Evolutionary conservation across 164 flowering plant species (phyloP).

Genomic region (Chimonanthus salicifolius): DNA sequence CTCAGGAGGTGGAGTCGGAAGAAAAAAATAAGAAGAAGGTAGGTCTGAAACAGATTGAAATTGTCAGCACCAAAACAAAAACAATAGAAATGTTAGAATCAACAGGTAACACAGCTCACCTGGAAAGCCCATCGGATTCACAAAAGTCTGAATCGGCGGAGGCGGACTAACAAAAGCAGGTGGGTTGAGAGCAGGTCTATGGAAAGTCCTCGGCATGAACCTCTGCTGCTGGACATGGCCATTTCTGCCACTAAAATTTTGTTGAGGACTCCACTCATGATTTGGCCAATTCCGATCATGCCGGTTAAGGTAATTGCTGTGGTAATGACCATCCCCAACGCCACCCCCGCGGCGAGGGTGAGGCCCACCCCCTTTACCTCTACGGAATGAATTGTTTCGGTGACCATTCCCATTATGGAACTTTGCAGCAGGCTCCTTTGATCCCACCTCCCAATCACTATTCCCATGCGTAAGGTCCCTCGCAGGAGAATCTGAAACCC

Average conservation of each 20-base stretch:
- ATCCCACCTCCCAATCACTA: slow-evolving; percentile 35
- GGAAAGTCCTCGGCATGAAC: slow-evolving; percentile 26
- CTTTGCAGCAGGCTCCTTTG: slow-evolving; percentile 15
- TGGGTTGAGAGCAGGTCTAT: slow-evolving; percentile 18
- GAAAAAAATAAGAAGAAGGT: slow-evolving; percentile 24
- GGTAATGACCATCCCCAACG: slow-evolving; percentile 9
- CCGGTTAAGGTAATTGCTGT: slow-evolving; percentile 47
- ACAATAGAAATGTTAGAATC: neutral
- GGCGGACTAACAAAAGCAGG: slow-evolving; percentile 31
- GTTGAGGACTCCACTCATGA: slow-evolving; percentile 37
- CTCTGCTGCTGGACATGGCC: slow-evolving; percentile 35
- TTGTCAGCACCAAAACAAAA: neutral
- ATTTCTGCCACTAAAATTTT: slow-evolving; percentile 43
- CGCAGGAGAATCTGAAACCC: slow-evolving; percentile 28
- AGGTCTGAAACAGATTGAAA: slow-evolving; percentile 22
- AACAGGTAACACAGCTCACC: slow-evolving; percentile 29
- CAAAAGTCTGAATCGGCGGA: slow-evolving; percentile 27
- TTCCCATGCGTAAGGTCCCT: slow-evolving; percentile 20
- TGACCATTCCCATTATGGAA: slow-evolving; percentile 34
- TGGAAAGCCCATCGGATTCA: slow-evolving; percentile 28
- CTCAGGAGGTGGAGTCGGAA: slow-evolving; percentile 32
- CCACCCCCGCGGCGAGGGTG: neutral
- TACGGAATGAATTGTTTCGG: slow-evolving; percentile 29
- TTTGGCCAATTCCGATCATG: slow-evolving; percentile 61
- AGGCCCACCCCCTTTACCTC: slow-evolving; percentile 38